These are phyloP conservation scores for Teratosphaeria nubilosa DNA, from an alignment of 2,329 filamentous ascomycete genomes.

Conservation along the genomic window DNA sequence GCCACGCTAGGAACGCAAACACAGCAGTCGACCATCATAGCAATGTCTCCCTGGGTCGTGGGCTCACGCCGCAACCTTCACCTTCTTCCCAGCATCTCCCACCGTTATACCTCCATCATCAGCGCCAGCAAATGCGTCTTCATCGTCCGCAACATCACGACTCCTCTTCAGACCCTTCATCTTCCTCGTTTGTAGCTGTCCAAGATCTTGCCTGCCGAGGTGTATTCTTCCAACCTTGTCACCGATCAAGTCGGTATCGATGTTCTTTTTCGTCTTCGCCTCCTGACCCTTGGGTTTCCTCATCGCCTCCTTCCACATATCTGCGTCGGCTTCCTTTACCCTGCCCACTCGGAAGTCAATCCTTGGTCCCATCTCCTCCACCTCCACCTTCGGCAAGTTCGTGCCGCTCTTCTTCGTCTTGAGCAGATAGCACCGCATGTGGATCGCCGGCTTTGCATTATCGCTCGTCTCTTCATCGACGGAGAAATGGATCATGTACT, in stretches of 20 bases:
- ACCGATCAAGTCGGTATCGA: constrained; percentile 80
- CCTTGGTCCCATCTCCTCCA: constrained; percentile 90
- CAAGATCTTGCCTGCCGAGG: constrained; percentile 79
- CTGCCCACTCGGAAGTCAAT: constrained; percentile 87
- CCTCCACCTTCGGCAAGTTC: constrained; percentile 76
- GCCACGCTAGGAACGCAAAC: constrained; percentile 14
- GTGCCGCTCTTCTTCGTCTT: constrained; percentile 63
- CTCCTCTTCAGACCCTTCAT: constrained; percentile 96
- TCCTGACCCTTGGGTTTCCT: constrained; percentile 68
- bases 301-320: constrained; percentile 79
- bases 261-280: constrained; percentile 82
- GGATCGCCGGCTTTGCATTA: constrained; percentile 38
- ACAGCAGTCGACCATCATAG: not conserved
- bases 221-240: constrained; percentile 95
- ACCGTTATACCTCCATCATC: constrained; percentile 7
- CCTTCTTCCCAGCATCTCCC: constrained; percentile 14
- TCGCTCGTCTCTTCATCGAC: constrained; percentile 47
- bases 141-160: constrained; percentile 51
- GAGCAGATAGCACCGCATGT: constrained; percentile 75
- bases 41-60: not conserved
- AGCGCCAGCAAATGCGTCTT: constrained; percentile 19
- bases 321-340: constrained; percentile 64
- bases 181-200: constrained; percentile 84
- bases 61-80: constrained; percentile 13
- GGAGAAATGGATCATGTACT: constrained; percentile 75